These are phyloP conservation scores for Neonectria hederae DNA, from an alignment of 2,329 filamentous ascomycete genomes.

Conservation along the genomic window DNA sequence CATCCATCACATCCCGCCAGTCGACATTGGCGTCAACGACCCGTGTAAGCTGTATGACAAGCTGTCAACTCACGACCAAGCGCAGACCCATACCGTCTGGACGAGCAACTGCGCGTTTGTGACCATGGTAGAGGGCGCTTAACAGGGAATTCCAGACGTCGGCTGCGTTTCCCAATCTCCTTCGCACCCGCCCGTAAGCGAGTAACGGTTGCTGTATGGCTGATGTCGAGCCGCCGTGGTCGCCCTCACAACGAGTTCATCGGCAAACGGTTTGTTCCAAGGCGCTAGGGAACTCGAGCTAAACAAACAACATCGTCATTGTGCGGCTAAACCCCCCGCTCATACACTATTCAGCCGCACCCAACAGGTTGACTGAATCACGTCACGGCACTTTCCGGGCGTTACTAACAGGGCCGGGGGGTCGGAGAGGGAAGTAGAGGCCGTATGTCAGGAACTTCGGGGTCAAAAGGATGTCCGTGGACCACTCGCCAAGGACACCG, in stretches of 20 bases:
- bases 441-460: background rate
- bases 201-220: background rate
- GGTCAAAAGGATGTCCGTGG: background rate
- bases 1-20: constrained; percentile 38
- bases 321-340: constrained; percentile 26
- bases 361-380: constrained; percentile 19
- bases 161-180: constrained; percentile 6
- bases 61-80: constrained; percentile 5
- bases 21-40: constrained; percentile 33
- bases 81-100: constrained; percentile 6
- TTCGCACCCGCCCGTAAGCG: constrained; percentile 8
- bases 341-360: constrained; percentile 9
- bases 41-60: constrained; percentile 17
- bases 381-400: constrained; percentile 11
- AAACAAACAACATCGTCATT: constrained; percentile 23
- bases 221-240: constrained; percentile 1
- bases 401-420: background rate
- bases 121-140: constrained; percentile 5
- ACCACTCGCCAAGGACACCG: background rate
- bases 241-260: constrained; percentile 4
- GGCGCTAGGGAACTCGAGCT: constrained; percentile 7
- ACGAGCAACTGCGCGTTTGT: background rate
- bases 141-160: background rate
- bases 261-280: background rate
- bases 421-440: background rate